phyloP scores from a whole-genome alignment of 768 basidiomycete genomes.

The Lanmaoa rubissima region DNA sequence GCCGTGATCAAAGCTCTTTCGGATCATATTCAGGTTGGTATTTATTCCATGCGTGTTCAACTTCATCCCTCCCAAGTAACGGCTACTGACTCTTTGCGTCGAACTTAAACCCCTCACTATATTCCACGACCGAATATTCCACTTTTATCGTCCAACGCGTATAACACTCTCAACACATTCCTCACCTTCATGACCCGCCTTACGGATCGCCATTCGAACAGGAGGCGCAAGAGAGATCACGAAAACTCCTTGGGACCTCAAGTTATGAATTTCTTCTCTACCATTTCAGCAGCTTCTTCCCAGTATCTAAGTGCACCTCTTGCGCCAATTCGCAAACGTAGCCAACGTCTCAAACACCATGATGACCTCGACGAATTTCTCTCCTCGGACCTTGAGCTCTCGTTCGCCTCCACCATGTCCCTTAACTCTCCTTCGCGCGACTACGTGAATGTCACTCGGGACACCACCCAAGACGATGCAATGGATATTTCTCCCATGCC shows the following conservation, averaged over 20 bases:
- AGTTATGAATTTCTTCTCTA: slow-evolving; percentile 57
- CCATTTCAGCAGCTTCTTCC: slow-evolving; percentile 40
- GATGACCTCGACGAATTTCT: slow-evolving; percentile 65
- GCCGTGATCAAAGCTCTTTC: slow-evolving; percentile 24
- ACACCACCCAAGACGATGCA: slow-evolving; percentile 52
- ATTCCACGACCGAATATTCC: slow-evolving; percentile 9
- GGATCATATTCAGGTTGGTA: slow-evolving; percentile 27
- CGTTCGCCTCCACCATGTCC: slow-evolving; percentile 82
- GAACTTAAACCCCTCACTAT: slow-evolving; percentile 8
- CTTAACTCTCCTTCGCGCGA: slow-evolving; percentile 66
- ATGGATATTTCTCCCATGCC: slow-evolving; percentile 85
- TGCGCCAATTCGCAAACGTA: slow-evolving; percentile 48
- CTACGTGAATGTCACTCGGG: slow-evolving; percentile 43
- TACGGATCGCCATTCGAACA: slow-evolving; percentile 41
- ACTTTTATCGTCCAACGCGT: not conserved
- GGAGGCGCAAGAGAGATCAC: slow-evolving; percentile 44
- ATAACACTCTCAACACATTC: not conserved
- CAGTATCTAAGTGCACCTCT: slow-evolving; percentile 41
- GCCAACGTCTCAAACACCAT: slow-evolving; percentile 40
- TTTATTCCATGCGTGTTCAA: slow-evolving; percentile 27
- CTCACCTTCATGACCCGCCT: slow-evolving; percentile 37
- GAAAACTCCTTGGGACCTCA: slow-evolving; percentile 28
- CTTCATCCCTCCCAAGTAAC: slow-evolving; percentile 7
- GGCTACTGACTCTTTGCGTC: slow-evolving; percentile 15
- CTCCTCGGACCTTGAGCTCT: slow-evolving; percentile 76